Conservation (phyloP, 257 asterid genomes). For the Anisodus acutangulus region DNA sequence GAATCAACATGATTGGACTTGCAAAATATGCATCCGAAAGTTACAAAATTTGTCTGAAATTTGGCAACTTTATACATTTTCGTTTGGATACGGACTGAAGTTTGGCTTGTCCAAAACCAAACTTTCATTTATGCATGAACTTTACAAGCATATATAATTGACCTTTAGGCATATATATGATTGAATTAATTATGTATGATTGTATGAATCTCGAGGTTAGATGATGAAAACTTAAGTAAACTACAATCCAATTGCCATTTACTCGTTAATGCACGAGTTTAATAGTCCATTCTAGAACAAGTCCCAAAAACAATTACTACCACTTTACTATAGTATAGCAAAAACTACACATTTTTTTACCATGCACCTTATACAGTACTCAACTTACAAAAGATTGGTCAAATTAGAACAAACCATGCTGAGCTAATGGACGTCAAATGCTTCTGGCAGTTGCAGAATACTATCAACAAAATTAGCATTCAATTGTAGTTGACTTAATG, state of each 20-base stretch:
- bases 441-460: not conserved
- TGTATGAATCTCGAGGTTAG: not conserved
- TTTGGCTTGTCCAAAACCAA: no score
- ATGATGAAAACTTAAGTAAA: not conserved
- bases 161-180: no score
- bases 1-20: no score
- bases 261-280: not conserved
- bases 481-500: slow-evolving; percentile 52
- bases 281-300: not conserved
- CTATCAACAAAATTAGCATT: not conserved
- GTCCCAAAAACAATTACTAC: not conserved
- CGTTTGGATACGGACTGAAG: no score
- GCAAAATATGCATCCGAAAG: no score
- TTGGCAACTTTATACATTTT: no score
- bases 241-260: not conserved
- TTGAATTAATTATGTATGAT: no score
- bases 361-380: not conserved
- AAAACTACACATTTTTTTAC: no score
- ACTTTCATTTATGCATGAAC: no score
- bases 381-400: not conserved
- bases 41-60: no score
- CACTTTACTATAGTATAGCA: not conserved
- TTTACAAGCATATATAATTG: no score
- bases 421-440: not conserved
- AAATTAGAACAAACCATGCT: not conserved